Base-by-base conservation (phyloP, 2,329 filamentous ascomycete genomes). In the Fusarium staphyleae region DNA sequence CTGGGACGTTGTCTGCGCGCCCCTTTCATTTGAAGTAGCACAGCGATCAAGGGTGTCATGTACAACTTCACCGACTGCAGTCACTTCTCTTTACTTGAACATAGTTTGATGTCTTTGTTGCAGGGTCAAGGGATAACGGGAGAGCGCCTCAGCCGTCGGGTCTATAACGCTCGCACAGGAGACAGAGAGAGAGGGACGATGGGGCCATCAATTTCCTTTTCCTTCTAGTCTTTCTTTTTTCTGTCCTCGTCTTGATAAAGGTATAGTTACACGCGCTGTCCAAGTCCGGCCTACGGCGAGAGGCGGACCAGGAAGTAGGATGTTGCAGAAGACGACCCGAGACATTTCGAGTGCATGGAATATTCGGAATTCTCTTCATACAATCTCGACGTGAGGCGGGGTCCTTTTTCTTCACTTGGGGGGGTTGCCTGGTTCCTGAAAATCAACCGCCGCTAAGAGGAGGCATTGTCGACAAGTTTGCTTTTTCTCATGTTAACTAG, bases 281-380 rank as follows among this genome's bases (percentile, higher is more conserved):
- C 12, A 36, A 49, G 6, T 29, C 55, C 57, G 57, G 52, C 15
- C 46, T 10, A 49, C 57, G 55, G 41, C 55, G 57, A 61, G 48
- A 48, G 34, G 57, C 58, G 58, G 55, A 56, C 43, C 28, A 7
- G 51, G 52, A 57, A 43, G 61, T 52, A 41, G 45, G 35, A 30
- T 22, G 28, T 30, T n/a, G 28, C 7, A 30, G 7, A 30, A 30
- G 7, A 8, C 13, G 4, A 29, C 40, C 53, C 53, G 48, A 52
- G 43, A 46, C 48, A 19, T 15, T 19, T 24, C 16, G 18, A 26
- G 15, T 24, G 6, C 9, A 35, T 35, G 13, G 15, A 7, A 22
- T 16, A 9, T 14, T 11, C 19, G n/a, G 14, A 24, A 19, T n/a
- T 15, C 13, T 29, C 6, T 30, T 44, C 18, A 26, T 14, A 37